Percentiles rank a stretch among this genome's conserved stretches.
Evolutionary conservation across 768 basidiomycete genomes (phyloP).

Genomic region (Zangia roseola): DNA sequence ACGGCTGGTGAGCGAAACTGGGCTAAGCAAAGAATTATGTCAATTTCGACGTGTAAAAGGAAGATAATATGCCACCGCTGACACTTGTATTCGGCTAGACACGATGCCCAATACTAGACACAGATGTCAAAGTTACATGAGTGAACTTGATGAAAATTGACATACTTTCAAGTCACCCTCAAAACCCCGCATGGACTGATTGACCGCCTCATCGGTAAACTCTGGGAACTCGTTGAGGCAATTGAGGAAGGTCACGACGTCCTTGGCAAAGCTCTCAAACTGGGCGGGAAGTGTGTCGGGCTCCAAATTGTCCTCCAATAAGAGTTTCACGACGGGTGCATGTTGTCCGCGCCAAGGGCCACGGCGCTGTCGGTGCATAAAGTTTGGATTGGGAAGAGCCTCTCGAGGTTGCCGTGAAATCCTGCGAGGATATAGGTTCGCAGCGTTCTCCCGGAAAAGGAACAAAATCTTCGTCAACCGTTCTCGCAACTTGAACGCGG

Average conservation of each 20-base stretch:
- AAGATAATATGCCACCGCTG: conserved; percentile 3
- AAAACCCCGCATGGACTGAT: conserved; percentile 47
- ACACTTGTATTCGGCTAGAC: conserved; percentile 48
- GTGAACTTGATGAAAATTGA: not conserved
- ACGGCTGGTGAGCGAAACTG: conserved; percentile 55
- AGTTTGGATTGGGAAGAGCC: conserved; percentile 36
- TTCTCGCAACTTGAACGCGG: conserved; percentile 50
- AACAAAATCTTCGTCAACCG: conserved; percentile 50
- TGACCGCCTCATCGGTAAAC: conserved; percentile 52
- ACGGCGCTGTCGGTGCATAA: conserved; percentile 32
- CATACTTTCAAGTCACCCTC: conserved; percentile 50
- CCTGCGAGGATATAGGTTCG: conserved; percentile 53
- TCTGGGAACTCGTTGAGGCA: conserved; percentile 58
- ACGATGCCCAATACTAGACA: conserved; percentile 53
- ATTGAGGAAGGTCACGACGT: conserved; percentile 51
- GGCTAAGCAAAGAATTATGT: conserved; percentile 27
- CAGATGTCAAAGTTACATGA: conserved; percentile 8
- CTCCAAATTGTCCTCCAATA: conserved; percentile 42
- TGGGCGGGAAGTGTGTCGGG: conserved; percentile 49
- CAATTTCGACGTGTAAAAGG: conserved; percentile 2
- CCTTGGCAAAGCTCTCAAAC: conserved; percentile 45
- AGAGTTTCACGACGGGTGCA: conserved; percentile 37
- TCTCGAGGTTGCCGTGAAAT: conserved; percentile 40
- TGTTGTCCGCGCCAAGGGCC: conserved; percentile 33
- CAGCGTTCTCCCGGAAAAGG: conserved; percentile 56